A percentile compares a stretch with the other conserved stretches of the same genome.
Evolutionary conservation across 73 alveolate species (phyloP).

Genomic region (Paraurostyla sp.): DNA sequence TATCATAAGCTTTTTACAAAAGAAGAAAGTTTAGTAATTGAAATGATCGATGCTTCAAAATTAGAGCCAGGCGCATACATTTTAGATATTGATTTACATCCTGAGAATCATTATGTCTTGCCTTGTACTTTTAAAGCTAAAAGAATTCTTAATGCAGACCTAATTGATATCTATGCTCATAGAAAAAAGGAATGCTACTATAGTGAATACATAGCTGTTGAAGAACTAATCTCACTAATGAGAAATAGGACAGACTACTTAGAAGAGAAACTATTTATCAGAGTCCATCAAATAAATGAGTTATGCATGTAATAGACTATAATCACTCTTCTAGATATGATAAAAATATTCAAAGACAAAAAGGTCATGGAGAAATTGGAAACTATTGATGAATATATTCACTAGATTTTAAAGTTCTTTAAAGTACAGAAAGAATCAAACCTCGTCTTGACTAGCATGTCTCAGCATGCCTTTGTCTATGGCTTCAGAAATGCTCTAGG

Average conservation of each 20-base stretch:
- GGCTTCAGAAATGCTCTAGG: slow-evolving; percentile 35
- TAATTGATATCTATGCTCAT: slow-evolving; percentile 37
- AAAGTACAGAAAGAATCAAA: not conserved
- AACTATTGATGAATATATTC: slow-evolving; percentile 18
- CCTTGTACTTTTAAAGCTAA: slow-evolving; percentile 6
- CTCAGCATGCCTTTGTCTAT: not conserved
- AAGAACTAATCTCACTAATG: slow-evolving; percentile 19
- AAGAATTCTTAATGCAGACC: slow-evolving; percentile 25
- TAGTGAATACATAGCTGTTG: slow-evolving; percentile 32
- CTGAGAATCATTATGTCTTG: not conserved
- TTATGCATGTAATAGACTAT: slow-evolving; percentile 12
- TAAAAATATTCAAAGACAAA: not conserved
- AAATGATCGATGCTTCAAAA: not conserved
- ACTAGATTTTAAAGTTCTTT: not conserved
- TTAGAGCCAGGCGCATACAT: not conserved
- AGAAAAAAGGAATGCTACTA: slow-evolving; percentile 10
- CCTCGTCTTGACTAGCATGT: not conserved
- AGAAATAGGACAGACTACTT: slow-evolving; percentile 39
- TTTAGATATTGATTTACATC: not conserved
- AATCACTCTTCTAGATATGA: not conserved
- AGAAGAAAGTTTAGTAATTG: not conserved
- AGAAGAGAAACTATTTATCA: slow-evolving; percentile 28
- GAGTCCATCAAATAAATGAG: slow-evolving; percentile 37
- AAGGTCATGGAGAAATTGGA: not conserved
- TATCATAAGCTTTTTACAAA: too few relatives aligned